phyloP scores from a whole-genome alignment of 345 rosid genomes.

The Microthlaspi erraticum region DNA sequence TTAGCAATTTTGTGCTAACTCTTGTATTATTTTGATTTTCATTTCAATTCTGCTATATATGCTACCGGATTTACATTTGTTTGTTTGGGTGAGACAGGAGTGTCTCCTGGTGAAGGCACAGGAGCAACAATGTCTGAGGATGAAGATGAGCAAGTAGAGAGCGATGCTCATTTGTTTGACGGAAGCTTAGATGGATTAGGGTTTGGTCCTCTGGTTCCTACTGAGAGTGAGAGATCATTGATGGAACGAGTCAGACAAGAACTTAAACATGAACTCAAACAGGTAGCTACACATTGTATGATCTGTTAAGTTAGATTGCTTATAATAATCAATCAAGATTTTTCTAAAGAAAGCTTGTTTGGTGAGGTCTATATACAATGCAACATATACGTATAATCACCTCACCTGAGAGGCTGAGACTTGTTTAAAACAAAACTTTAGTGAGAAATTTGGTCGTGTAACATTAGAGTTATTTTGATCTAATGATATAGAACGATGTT shows the following conservation, averaged over 20 bases:
- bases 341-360: conserved; percentile 4
- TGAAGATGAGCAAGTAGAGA: conserved; percentile 95
- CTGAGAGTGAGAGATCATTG: conserved; percentile 91
- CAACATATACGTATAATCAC: not conserved
- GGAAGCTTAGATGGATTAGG: conserved; percentile 73
- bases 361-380: not conserved
- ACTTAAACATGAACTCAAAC: conserved; percentile 89
- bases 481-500: not conserved
- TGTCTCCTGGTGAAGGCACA: conserved; percentile 97
- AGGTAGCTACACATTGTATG: conserved; percentile 53
- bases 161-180: conserved; percentile 80
- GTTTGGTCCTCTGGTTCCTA: conserved; percentile 90
- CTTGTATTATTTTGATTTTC: conserved; percentile 2
- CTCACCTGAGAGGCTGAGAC: no score
- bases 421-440: no score
- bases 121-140: conserved; percentile 99
- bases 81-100: conserved; percentile 60
- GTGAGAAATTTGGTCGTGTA: no score
- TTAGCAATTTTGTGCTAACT: not conserved
- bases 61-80: conserved; percentile 1
- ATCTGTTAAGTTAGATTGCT: not conserved
- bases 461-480: conserved; percentile 7
- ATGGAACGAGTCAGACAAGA: conserved; percentile 98
- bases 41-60: not conserved
- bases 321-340: not conserved